phyloP scores from a whole-genome alignment of 2,329 filamentous ascomycete genomes.

The Neofusicoccum cordaticola region DNA sequence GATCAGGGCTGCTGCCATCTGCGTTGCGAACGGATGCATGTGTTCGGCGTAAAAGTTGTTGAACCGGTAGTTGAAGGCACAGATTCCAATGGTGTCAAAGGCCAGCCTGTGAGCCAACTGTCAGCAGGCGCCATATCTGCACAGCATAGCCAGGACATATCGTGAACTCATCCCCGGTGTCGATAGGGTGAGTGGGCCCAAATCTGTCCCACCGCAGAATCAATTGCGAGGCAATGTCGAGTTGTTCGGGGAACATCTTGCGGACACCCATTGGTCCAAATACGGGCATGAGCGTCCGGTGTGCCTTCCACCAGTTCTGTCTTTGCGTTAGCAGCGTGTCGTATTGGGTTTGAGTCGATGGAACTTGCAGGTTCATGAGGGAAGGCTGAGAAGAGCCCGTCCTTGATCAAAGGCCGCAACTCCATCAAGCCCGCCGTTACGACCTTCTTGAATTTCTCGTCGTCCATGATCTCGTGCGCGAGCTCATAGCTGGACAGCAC shows the following conservation, averaged over 20 bases:
- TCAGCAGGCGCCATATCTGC: neutral
- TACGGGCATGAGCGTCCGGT: conserved; percentile 46
- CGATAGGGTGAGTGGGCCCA: conserved; percentile 57
- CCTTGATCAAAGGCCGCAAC: conserved; percentile 16
- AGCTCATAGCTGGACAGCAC: conserved; percentile 40
- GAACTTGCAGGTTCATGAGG: conserved; percentile 18
- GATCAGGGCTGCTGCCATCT: conserved; percentile 63
- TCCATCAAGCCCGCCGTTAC: conserved; percentile 18
- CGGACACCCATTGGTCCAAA: conserved; percentile 47
- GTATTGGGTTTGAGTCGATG: neutral
- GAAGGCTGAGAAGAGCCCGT: conserved; percentile 23
- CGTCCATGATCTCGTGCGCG: conserved; percentile 20
- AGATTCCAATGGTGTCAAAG: conserved; percentile 69
- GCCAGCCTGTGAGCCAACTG: conserved; percentile 51
- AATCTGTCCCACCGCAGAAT: conserved; percentile 37
- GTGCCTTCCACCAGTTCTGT: conserved; percentile 28
- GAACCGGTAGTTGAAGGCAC: conserved; percentile 70
- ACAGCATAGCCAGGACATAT: neutral
- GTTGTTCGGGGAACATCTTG: conserved; percentile 27
- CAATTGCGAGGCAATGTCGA: conserved; percentile 34
- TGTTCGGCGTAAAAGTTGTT: conserved; percentile 70
- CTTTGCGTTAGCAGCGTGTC: neutral
- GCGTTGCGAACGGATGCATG: conserved; percentile 66
- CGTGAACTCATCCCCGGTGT: conserved; percentile 67
- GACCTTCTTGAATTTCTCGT: conserved; percentile 19